These are phyloP conservation scores for Globisporangium apiculatum DNA, from an alignment of 352 stramenopile species.

Conservation along the genomic window DNA sequence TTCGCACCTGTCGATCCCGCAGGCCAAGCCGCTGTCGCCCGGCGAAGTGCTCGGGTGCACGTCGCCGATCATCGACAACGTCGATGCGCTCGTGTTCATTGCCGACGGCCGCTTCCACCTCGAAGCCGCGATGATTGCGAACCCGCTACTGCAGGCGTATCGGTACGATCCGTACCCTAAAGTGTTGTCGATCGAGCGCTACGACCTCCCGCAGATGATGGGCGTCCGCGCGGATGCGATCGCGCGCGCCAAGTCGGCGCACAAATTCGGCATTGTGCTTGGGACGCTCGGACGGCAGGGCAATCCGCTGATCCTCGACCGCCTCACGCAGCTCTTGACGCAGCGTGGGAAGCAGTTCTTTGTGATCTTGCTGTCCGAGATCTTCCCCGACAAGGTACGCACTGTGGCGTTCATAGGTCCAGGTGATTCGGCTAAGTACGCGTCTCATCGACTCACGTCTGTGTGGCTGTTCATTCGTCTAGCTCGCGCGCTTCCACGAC, in stretches of 20 bases:
- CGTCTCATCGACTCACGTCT: background rate
- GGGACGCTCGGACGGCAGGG: slow-evolving; percentile 98
- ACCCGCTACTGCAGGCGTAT: slow-evolving; percentile 93
- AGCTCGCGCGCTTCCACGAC: slow-evolving; percentile 82
- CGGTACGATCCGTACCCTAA: slow-evolving; percentile 99
- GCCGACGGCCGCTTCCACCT: slow-evolving; percentile 99
- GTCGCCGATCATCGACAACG: slow-evolving; percentile 90
- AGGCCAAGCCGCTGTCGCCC: slow-evolving; percentile 95
- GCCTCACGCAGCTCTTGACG: slow-evolving; percentile 86
- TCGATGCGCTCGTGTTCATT: slow-evolving; percentile 96
- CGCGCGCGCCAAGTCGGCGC: slow-evolving; percentile 61
- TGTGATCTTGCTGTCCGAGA: slow-evolving; percentile 95
- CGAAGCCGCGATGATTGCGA: slow-evolving; percentile 98
- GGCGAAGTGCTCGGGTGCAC: slow-evolving; percentile 99
- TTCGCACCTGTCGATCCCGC: slow-evolving; percentile 82
- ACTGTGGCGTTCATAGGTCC: background rate
- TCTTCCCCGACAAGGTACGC: slow-evolving; percentile 90
- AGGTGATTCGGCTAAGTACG: background rate
- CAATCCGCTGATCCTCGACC: slow-evolving; percentile 95
- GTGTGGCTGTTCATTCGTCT: background rate
- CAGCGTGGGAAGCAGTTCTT: slow-evolving; percentile 89
- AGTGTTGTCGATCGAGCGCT: slow-evolving; percentile 94
- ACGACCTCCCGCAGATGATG: slow-evolving; percentile 96
- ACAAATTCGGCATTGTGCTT: slow-evolving; percentile 95
- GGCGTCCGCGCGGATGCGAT: slow-evolving; percentile 80